Base-by-base conservation (phyloP, 139 green algal genomes). In the Picochlorum sp. region DNA sequence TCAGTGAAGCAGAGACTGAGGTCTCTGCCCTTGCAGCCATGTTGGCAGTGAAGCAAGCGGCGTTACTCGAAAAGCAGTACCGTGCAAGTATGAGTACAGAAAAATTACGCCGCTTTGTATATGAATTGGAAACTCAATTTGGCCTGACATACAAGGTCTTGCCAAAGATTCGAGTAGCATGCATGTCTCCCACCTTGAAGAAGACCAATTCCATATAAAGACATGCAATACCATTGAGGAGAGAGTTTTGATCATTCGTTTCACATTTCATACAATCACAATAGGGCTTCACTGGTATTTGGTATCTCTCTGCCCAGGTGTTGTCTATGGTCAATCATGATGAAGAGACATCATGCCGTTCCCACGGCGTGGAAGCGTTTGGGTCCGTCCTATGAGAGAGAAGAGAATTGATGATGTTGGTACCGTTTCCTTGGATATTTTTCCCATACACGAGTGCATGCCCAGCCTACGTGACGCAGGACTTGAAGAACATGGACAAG, bases 11-110 rank as follows among this genome's bases (percentile, higher is more conserved):
- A 30, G 69, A 84, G 44, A 76, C 79, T 20, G 74, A 76, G 9
- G 76, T 86, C 16, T 65, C 66, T 20, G 81, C 80, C 4, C 71
- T 88, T 11, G 76, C 73, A 9, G 67, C 79, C 62, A 70, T 85
- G 28, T 71, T 86, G 54, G 74, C 74, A 2, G 15, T 62, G 26
- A 82, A 78, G 68, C 71, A 83, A 61, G 80, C 80, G 24, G 68
- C 72, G 13, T 72, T 68, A 11, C 60, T 80, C 16, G 9, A 56
- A 3, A 67, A 78, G 2, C 49, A 72, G 4, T 58, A 62, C 14
- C 57, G 28, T 3, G 77, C 77, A 9, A 50, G 44, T 4, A 59
- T 41, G 2, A 79, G 77, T 32, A 74, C 71, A 11, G 67, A 73
- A 34, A 50, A 60, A 24, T 62, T 86, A 52, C 68, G 75, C 18